Conservation (phyloP, 495 filamentous ascomycete species). For the Xylaria venustula region DNA sequence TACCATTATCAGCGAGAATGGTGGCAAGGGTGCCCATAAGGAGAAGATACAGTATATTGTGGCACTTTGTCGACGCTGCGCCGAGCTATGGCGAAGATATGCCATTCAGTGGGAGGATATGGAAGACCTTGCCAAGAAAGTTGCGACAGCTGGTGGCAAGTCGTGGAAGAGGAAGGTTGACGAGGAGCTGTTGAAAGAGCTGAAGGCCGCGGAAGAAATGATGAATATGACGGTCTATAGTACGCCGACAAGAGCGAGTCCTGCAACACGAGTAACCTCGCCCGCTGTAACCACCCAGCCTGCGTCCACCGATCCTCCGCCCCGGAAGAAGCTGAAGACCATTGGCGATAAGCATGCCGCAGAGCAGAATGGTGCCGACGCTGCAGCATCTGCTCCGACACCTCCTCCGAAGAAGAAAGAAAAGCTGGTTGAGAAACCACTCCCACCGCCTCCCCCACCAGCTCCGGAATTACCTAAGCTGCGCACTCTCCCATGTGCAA, state of each 20-base stretch:
- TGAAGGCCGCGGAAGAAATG: conserved; percentile 54
- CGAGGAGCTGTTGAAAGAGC: conserved; percentile 84
- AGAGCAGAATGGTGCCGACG: conserved; percentile 28
- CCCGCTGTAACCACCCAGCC: conserved; percentile 13
- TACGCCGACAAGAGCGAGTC: conserved; percentile 44
- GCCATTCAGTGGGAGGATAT: conserved; percentile 93
- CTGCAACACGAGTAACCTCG: conserved; percentile 24
- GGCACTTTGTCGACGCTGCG: conserved; percentile 86
- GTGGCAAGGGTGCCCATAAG: conserved; percentile 56
- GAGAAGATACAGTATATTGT: conserved; percentile 80
- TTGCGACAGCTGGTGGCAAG: conserved; percentile 75
- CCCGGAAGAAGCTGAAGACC: conserved; percentile 58
- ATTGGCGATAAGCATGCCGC: conserved; percentile 31
- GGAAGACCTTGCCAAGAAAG: conserved; percentile 92
- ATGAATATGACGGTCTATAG: conserved; percentile 42
- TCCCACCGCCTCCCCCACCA: conserved; percentile 37
- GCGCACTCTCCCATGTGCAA: conserved; percentile 75
- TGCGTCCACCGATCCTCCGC: conserved; percentile 33
- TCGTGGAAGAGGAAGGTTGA: conserved; percentile 86
- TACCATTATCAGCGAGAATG: conserved; percentile 65
- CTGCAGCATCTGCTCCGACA: conserved; percentile 2
- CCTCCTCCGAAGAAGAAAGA: conserved; percentile 67
- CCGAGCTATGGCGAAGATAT: conserved; percentile 89
- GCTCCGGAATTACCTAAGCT: conserved; percentile 64
- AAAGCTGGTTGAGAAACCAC: conserved; percentile 52